phyloP scores from a whole-genome alignment of 2,329 filamentous ascomycete species.

The Sclerotinia nivalis region DNA sequence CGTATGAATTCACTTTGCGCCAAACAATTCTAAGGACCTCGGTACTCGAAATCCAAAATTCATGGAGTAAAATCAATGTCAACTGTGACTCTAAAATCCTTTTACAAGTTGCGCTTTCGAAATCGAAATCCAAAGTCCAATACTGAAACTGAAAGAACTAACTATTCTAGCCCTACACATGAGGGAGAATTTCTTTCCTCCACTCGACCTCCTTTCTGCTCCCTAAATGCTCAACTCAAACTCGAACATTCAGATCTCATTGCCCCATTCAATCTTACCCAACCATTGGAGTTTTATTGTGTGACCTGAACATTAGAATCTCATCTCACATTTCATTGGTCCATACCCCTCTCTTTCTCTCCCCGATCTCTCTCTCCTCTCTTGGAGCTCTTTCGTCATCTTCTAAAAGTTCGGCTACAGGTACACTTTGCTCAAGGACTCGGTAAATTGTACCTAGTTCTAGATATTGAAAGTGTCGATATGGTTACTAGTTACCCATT shows the following conservation, averaged over 20 bases:
- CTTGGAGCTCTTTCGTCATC: not conserved
- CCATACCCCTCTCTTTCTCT: not conserved
- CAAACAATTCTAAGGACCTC: not conserved
- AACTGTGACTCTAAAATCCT: no score
- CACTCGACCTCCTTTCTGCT: not conserved
- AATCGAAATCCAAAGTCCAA: not conserved
- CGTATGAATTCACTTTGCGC: no score
- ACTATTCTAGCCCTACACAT: no score
- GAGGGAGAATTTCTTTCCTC: not conserved
- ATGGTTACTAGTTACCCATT: not conserved
- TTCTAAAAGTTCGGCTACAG: not conserved
- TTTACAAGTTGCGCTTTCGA: not conserved
- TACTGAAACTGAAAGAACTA: no score
- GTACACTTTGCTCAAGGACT: not conserved
- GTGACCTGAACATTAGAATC: no score
- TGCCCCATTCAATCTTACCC: not conserved
- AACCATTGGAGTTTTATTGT: not conserved
- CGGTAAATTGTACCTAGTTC: not conserved
- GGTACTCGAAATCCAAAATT: not conserved
- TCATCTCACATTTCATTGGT: not conserved
- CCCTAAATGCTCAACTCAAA: not conserved
- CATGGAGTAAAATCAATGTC: not conserved
- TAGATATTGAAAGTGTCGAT: not conserved
- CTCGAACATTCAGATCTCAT: not conserved
- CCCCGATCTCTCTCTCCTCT: not conserved